Conservation (phyloP, 1,139 yeast genomes). For the Candida sp. region DNA sequence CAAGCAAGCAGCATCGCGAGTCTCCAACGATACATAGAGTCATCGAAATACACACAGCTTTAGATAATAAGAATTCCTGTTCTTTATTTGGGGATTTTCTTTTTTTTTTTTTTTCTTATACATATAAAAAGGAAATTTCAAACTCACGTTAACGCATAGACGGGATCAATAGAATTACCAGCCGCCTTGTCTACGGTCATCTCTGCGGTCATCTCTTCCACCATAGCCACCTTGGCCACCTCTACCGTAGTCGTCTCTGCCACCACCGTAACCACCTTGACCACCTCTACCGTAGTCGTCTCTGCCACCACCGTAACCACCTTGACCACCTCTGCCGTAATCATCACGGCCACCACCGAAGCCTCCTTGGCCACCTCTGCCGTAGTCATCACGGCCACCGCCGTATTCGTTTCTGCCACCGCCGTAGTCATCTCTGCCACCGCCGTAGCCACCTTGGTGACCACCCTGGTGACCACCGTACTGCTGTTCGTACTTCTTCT, state of each 20-base stretch:
- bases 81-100: neutral
- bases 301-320: constrained; percentile 14
- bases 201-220: too few species aligned
- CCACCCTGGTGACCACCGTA: constrained; percentile 16
- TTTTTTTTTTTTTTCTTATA: neutral
- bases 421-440: constrained; percentile 14
- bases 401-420: constrained; percentile 14
- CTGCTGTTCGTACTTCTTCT: constrained; percentile 14
- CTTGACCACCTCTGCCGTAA: constrained; percentile 15
- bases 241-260: neutral
- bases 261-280: constrained; percentile 10
- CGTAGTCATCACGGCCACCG: constrained; percentile 4
- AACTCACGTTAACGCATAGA: too few species aligned
- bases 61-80: neutral
- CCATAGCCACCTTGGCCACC: too few species aligned
- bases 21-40: constrained; percentile 10
- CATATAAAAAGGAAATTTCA: too few species aligned
- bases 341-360: constrained; percentile 7
- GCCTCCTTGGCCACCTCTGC: neutral
- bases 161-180: too few species aligned
- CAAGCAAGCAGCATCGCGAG: constrained; percentile 36
- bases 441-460: constrained; percentile 18
- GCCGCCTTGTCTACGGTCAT: too few species aligned
- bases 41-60: too few species aligned
- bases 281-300: constrained; percentile 5